Evolutionary conservation across 768 basidiomycete species (phyloP).

Genomic region (Suillus cothurnatus): DNA sequence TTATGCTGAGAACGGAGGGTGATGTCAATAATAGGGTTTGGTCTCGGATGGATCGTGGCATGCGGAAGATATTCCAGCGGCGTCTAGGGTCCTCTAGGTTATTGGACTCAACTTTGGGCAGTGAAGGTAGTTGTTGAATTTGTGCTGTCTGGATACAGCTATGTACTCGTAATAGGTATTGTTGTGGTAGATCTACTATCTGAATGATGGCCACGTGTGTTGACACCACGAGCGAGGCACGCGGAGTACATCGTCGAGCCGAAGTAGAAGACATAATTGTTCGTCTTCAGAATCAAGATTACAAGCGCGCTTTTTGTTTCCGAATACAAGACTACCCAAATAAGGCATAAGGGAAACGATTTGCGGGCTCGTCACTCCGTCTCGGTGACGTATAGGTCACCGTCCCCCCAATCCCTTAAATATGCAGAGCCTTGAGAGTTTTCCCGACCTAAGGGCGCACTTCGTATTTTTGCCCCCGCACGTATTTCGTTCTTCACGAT

Average conservation of each 20-base stretch:
- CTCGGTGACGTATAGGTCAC: constrained; percentile 8
- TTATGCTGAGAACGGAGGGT: constrained; percentile 21
- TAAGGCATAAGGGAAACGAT: constrained; percentile 26
- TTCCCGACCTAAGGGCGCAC: constrained; percentile 14
- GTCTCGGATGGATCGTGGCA: constrained; percentile 29
- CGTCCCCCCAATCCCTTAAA: constrained; percentile 17
- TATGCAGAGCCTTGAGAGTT: background rate
- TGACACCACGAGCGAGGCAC: background rate
- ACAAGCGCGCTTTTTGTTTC: constrained; percentile 27
- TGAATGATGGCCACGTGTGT: background rate
- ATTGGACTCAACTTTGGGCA: background rate
- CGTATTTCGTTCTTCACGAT: background rate
- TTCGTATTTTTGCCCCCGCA: constrained; percentile 2
- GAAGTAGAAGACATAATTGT: constrained; percentile 5
- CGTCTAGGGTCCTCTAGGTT: background rate
- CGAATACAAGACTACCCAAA: constrained; percentile 34
- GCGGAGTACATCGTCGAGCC: constrained; percentile 7
- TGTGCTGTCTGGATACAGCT: background rate
- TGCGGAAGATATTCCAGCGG: constrained; percentile 29
- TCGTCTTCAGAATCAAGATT: constrained; percentile 4
- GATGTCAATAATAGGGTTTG: constrained; percentile 14
- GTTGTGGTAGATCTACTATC: background rate
- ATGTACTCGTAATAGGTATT: background rate
- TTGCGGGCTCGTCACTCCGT: background rate
- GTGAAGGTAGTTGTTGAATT: background rate